These are phyloP conservation scores for Coriolopsis trogii DNA, from an alignment of 1,284 basidiomycete species.

Conservation along the genomic window DNA sequence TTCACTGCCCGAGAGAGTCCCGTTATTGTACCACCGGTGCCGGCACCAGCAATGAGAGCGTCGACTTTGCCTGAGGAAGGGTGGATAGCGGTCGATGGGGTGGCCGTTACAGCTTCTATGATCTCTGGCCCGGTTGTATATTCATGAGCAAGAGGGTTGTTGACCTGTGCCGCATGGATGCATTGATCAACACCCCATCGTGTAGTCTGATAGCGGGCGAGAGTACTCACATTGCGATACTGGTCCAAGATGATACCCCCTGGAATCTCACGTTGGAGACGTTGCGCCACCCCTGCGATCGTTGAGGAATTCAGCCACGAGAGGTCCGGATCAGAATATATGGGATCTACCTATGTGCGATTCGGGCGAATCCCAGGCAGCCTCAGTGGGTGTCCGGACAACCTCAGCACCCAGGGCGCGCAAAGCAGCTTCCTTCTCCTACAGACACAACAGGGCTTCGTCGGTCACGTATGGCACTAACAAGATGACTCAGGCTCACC, in stretches of 20 bases:
- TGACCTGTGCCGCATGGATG: conserved; percentile 42
- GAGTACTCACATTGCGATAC: conserved; percentile 66
- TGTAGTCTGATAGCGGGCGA: neutral
- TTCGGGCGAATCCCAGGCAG: conserved; percentile 83
- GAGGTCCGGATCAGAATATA: conserved; percentile 38
- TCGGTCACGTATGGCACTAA: neutral
- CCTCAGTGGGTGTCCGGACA: conserved; percentile 91
- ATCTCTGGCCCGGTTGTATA: conserved; percentile 89
- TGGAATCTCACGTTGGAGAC: conserved; percentile 80
- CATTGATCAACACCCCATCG: neutral
- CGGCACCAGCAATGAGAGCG: conserved; percentile 86
- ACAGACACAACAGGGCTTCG: neutral
- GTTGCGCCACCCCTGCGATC: conserved; percentile 81
- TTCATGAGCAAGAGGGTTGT: conserved; percentile 93
- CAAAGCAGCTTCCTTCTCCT: conserved; percentile 94
- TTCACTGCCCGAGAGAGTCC: conserved; percentile 86
- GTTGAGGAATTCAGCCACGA: conserved; percentile 84
- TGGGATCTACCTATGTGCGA: conserved; percentile 83
- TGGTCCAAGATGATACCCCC: conserved; percentile 92
- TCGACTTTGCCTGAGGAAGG: conserved; percentile 79
- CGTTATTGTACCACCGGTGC: conserved; percentile 94
- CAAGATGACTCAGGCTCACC: conserved; percentile 39
- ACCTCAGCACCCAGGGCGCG: conserved; percentile 93
- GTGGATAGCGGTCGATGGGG: conserved; percentile 54
- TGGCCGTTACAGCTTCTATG: conserved; percentile 69